Percentiles rank a stretch among this genome's conserved stretches.
Evolutionary conservation across 1,284 basidiomycete species (phyloP).

Genomic region (Pseudozyma thailandica): DNA sequence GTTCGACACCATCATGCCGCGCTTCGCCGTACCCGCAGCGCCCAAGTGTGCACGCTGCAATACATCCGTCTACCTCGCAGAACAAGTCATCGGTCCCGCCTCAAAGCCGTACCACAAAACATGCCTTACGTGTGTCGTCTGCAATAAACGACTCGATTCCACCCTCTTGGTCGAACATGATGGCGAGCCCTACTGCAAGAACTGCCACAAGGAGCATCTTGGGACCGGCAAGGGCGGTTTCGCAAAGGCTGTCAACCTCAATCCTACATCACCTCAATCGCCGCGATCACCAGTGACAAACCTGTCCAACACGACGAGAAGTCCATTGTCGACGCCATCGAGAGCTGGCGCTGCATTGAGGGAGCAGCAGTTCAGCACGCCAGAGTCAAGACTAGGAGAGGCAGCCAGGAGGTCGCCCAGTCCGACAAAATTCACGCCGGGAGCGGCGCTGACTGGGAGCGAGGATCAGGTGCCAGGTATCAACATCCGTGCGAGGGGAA

Average conservation of each 20-base stretch:
- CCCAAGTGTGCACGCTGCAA: constrained; percentile 66
- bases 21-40: constrained; percentile 54
- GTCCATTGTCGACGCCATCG: constrained; percentile 25
- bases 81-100: constrained; percentile 66
- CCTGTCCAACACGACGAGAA: constrained; percentile 18
- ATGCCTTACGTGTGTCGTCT: constrained; percentile 65
- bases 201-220: constrained; percentile 64
- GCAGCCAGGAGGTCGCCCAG: constrained; percentile 34
- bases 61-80: constrained; percentile 64
- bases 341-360: constrained; percentile 12
- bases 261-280: constrained; percentile 47
- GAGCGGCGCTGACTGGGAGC: constrained; percentile 17
- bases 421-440: constrained; percentile 38
- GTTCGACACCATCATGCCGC: constrained; percentile 36
- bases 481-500: constrained; percentile 31
- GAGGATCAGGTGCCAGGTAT: constrained; percentile 37
- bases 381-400: constrained; percentile 33
- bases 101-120: constrained; percentile 64
- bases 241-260: constrained; percentile 62
- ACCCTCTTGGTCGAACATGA: constrained; percentile 66
- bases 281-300: constrained; percentile 27
- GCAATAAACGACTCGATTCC: constrained; percentile 65
- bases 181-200: constrained; percentile 65
- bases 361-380: constrained; percentile 24
- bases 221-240: constrained; percentile 67